Evolutionary conservation across 1,284 basidiomycete species (phyloP).

Genomic region (Takashimella koratensis): DNA sequence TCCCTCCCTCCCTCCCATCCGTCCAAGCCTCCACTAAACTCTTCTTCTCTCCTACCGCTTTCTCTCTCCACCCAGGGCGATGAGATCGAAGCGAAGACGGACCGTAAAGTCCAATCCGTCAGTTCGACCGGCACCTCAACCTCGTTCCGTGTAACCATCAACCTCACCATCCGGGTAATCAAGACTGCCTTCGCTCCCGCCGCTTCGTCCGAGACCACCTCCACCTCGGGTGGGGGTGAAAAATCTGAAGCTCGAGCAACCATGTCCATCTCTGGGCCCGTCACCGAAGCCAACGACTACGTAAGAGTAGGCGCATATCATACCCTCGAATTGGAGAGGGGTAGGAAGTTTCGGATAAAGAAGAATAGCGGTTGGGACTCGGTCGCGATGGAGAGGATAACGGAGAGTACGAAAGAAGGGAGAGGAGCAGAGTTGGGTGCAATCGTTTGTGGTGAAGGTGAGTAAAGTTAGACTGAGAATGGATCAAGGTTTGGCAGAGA

Average conservation of each 20-base stretch:
- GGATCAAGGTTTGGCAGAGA: no score
- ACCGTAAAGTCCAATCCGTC: conserved; percentile 68
- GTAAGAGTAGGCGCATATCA: conserved; percentile 95
- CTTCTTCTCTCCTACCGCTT: not conserved
- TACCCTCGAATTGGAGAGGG: conserved; percentile 82
- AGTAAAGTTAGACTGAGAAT: no score
- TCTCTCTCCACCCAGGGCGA: conserved; percentile 60
- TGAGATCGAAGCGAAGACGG: conserved; percentile 78
- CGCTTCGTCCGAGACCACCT: conserved; percentile 47
- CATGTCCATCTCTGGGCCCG: conserved; percentile 82
- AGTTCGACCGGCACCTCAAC: conserved; percentile 91
- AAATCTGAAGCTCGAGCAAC: conserved; percentile 55
- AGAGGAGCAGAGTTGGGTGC: conserved; percentile 94
- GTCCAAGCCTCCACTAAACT: no score
- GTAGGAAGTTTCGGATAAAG: conserved; percentile 66
- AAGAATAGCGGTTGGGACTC: conserved; percentile 88
- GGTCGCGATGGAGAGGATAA: conserved; percentile 72
- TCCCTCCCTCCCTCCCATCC: not conserved
- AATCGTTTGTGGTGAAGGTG: conserved; percentile 87
- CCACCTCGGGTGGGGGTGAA: conserved; percentile 50
- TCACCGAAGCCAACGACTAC: conserved; percentile 84
- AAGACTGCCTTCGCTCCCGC: conserved; percentile 66
- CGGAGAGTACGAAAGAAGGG: conserved; percentile 86
- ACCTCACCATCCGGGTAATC: conserved; percentile 77
- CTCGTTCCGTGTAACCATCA: conserved; percentile 79